Percentiles rank a stretch among this genome's conserved stretches.
Evolutionary conservation across 208 protist genomes (phyloP).

Genomic region (Acanthamoeba healyi): DNA sequence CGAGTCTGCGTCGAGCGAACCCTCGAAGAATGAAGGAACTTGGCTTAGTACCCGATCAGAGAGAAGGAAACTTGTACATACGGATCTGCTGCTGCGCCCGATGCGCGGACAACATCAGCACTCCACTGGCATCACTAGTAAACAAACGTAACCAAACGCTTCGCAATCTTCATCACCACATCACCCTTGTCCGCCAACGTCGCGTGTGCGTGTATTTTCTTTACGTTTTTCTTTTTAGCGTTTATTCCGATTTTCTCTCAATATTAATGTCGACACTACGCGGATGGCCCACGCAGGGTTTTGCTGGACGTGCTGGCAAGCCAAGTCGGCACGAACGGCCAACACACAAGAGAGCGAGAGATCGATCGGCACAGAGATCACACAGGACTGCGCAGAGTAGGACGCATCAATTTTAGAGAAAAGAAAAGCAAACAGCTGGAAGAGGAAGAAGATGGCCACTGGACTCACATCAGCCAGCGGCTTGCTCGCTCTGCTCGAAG

Average conservation of each 20-base stretch:
- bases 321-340: not conserved
- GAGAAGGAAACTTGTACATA: not conserved
- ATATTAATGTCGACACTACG: not conserved
- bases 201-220: not conserved
- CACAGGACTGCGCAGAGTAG: not conserved
- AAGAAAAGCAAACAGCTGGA: not conserved
- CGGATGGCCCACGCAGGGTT: not conserved
- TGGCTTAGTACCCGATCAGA: too few species aligned
- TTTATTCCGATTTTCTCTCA: not conserved
- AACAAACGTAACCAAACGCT: not conserved
- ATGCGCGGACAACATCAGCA: too few species aligned
- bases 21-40: too few species aligned
- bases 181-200: not conserved
- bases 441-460: conserved; percentile 63
- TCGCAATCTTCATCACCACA: not conserved
- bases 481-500: conserved; percentile 71
- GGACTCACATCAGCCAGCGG: conserved; percentile 69
- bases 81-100: too few species aligned
- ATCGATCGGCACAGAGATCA: not conserved
- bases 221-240: not conserved
- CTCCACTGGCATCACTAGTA: too few species aligned
- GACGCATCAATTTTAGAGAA: not conserved
- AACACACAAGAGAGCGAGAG: not conserved
- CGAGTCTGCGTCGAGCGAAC: conserved; percentile 66
- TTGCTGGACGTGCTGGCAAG: not conserved